Base-by-base conservation (phyloP, 768 basidiomycete species). In the Obba rivulosa region DNA sequence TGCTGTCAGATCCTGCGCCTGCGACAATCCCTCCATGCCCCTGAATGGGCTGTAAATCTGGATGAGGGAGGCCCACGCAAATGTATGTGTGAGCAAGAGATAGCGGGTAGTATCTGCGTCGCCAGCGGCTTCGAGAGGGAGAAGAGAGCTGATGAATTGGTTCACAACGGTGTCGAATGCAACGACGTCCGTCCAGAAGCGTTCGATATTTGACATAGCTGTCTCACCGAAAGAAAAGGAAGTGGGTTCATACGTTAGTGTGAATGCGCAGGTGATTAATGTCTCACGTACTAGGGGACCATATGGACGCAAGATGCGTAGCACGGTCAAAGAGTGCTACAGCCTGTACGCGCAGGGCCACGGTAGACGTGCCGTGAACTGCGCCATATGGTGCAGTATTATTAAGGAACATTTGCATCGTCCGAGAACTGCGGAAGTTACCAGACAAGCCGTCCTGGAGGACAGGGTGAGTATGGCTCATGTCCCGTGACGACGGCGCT, bases 301-400 rank as follows among this genome's bases (percentile, higher is more conserved):
- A 66, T n/a, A 68, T 64, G 20, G 67, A 75, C 16, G 76, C 69
- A 8, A 85, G 64, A 46, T 76, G 72, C 3, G 76, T 69, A 7
- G 83, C 79, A n/a, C 76, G 72, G 56, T 83, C 81, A 43, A 84
- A 77, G 34, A 86, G 63, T 16, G 83, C 73, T 8, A 76, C 70
- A 1, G 81, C 79, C 53, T 83, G 80, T 49, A 70, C 72, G 35
- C 71, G 66, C 53, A 78, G 60, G 0, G 75, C 69, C 16, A 71
- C 66, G 8, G 68, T 61, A 10, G 61, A 58, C 20, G 3, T 49
- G 45, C 50, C 60, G 21, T 62, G 69, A 28, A 61, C 60, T 42
- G 59, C 62, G 36, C 51, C 56, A 40, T 61, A 62, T 21, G 65
- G 54, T 4, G 60, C 51, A 28, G 56, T 48, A 35, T 70, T 70